Evolutionary conservation across 2,329 filamentous ascomycete genomes (phyloP), one percentile per base, ranked within the genome.

Genomic region (Apiospora rasikravindrae): DNA sequence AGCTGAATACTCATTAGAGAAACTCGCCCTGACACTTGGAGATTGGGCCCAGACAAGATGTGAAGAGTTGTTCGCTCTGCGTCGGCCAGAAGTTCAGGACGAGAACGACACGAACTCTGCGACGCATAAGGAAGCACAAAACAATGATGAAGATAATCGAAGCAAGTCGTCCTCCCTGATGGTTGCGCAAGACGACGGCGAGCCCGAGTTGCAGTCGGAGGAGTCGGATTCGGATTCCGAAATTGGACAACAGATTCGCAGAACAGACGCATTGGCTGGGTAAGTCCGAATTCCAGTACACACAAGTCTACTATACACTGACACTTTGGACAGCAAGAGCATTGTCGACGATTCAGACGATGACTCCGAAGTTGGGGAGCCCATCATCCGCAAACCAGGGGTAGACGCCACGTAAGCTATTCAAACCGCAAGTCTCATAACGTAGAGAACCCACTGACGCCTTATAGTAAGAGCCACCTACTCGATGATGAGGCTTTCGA

Each of bases 381-480:
- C 33, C 22, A 16, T 64, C 33, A 64, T 64, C 22, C 57, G 33
- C 19, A 64, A n/a, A 26, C 10, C 29, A 24, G 24, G 40, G 7
- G 14, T 69, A 42, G 49, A 29, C 7, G 47, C 4, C 29, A 22
- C n/a, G 68, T 51, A 69, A 49, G 44, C 16, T 57, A 19, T 19
- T 3, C 26, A 24, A n/a, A 49, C 37, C 24, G 29, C 45, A 67
- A 22, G 40, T n/a, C 22, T 26, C 6, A 22, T 44, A 40, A 51
- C 13, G 22, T 68, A 40, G 10, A 24, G 4, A n/a, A 11, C 7
- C n/a, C 73, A 67, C 76, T 79, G 70, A 80, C 73, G 68, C 10
- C 51, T 66, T n/a, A 14, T 57, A 80, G 78, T 51, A 75, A 70
- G 64, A 79, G 72, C 71, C 77, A 78, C 44, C 76, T 80, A 49